These are phyloP conservation scores for Leucocoprinus leucothites DNA, from an alignment of 768 basidiomycete genomes.

Conservation along the genomic window DNA sequence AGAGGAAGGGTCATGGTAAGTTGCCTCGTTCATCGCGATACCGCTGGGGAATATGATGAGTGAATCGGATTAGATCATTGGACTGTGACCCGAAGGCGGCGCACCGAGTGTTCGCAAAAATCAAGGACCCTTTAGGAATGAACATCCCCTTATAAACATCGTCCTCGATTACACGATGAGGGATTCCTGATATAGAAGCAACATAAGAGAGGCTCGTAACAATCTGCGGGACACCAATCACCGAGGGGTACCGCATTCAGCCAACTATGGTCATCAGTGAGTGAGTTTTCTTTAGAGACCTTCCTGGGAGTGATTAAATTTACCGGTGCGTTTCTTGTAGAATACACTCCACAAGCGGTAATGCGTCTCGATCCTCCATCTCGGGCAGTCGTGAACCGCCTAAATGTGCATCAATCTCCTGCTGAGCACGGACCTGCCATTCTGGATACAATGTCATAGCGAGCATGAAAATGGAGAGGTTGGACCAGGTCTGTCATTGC, in stretches of 20 bases:
- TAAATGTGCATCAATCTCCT: conserved; percentile 38
- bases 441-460: conserved; percentile 37
- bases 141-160: conserved; percentile 56
- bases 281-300: background rate
- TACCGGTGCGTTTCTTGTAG: conserved; percentile 24
- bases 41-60: background rate
- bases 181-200: conserved; percentile 40
- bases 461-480: conserved; percentile 31
- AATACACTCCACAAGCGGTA: conserved; percentile 36
- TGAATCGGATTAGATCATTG: background rate
- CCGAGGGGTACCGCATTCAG: background rate
- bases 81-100: conserved; percentile 2
- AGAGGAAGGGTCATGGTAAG: background rate
- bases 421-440: conserved; percentile 32
- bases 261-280: background rate
- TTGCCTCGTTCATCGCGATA: background rate
- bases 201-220: too few relatives aligned
- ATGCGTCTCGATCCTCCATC: conserved; percentile 23
- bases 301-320: background rate
- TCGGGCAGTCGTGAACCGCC: conserved; percentile 33
- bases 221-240: background rate
- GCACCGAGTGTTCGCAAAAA: conserved; percentile 64
- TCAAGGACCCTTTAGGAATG: conserved; percentile 60
- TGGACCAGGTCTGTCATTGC: conserved; percentile 26
- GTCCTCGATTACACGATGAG: conserved; percentile 62